These are phyloP conservation scores for Lachnellula suecica DNA, from an alignment of 2,329 filamentous ascomycete species.

Conservation along the genomic window DNA sequence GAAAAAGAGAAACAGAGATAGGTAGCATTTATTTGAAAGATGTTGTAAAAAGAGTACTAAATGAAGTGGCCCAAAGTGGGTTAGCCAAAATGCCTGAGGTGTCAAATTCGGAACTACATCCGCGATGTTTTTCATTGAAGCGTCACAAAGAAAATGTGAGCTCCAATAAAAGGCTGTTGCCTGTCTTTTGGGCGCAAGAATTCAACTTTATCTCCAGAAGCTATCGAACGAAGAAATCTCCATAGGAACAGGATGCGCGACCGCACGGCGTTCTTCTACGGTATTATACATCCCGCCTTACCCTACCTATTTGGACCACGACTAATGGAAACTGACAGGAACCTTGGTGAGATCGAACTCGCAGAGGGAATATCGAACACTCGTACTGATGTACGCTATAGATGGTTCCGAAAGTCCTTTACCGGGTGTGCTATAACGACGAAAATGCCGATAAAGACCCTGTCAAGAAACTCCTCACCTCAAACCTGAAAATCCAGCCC, in stretches of 20 bases:
- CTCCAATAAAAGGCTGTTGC: neutral
- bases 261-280: constrained; percentile 56
- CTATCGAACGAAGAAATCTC: neutral
- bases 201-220: neutral
- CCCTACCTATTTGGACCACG: neutral
- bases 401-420: constrained; percentile 87
- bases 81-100: too few relatives aligned
- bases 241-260: constrained; percentile 7
- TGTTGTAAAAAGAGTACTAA: too few relatives aligned
- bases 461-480: constrained; percentile 15
- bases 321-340: constrained; percentile 11
- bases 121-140: neutral
- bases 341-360: constrained; percentile 20
- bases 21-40: too few relatives aligned
- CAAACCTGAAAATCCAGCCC: constrained; percentile 62
- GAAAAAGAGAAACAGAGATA: too few relatives aligned
- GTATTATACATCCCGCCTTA: constrained; percentile 33
- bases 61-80: too few relatives aligned
- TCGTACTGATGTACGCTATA: constrained; percentile 21
- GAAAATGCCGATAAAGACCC: constrained; percentile 42
- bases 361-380: neutral
- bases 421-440: constrained; percentile 71
- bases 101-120: too few relatives aligned
- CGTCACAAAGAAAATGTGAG: neutral
- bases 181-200: neutral